Conservation (phyloP, 2,329 filamentous ascomycete genomes). For the Xylariales sp. region DNA sequence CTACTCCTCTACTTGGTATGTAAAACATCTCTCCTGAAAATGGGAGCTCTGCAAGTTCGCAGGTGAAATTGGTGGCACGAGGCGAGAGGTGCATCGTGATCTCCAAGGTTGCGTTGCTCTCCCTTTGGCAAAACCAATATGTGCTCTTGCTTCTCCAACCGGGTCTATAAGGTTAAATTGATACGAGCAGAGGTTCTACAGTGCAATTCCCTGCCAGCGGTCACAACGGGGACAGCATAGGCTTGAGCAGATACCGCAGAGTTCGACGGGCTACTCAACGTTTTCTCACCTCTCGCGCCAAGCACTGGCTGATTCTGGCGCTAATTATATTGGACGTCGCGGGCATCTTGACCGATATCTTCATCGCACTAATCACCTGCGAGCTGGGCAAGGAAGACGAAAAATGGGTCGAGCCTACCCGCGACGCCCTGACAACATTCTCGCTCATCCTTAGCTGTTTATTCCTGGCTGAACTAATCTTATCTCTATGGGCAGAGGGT, state of each 20-base stretch:
- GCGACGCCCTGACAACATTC: slow-evolving; percentile 39
- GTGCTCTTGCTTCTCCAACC: too few species aligned
- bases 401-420: slow-evolving; percentile 34
- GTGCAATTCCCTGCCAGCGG: slow-evolving; percentile 9
- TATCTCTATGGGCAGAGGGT: slow-evolving; percentile 59
- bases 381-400: slow-evolving; percentile 35
- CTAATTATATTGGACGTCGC: slow-evolving; percentile 41
- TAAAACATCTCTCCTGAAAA: too few species aligned
- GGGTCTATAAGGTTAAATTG: too few species aligned
- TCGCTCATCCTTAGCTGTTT: slow-evolving; percentile 58
- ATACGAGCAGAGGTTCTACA: too few species aligned
- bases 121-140: too few species aligned
- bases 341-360: slow-evolving; percentile 41
- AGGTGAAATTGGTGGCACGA: too few species aligned
- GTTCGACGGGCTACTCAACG: slow-evolving; percentile 11
- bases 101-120: too few species aligned
- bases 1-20: too few species aligned
- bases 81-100: too few species aligned
- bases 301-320: slow-evolving; percentile 40
- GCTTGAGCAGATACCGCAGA: slow-evolving; percentile 6
- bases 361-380: slow-evolving; percentile 44
- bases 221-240: slow-evolving; percentile 4
- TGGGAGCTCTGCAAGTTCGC: too few species aligned
- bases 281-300: slow-evolving; percentile 30
- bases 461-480: slow-evolving; percentile 59